phyloP scores from a whole-genome alignment of 371 early-diverging fungal species.

The Umbelopsis sp. region DNA sequence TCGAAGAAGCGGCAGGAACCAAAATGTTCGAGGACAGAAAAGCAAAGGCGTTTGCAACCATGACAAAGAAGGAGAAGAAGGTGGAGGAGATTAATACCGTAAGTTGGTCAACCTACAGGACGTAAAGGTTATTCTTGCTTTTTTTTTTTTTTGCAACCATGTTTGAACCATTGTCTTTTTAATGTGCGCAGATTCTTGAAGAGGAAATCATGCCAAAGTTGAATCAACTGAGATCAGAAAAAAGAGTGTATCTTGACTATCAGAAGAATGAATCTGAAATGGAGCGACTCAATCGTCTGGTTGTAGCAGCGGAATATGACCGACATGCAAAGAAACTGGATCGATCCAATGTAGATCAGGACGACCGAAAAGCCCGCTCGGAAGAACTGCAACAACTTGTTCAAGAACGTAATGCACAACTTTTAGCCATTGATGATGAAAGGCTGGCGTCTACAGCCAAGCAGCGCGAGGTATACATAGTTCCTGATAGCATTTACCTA shows the following conservation, averaged over 20 bases:
- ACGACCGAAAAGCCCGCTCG: constrained; percentile 34
- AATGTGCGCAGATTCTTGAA: constrained; percentile 63
- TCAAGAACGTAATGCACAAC: constrained; percentile 48
- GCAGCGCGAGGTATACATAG: constrained; percentile 35
- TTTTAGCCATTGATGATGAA: constrained; percentile 51
- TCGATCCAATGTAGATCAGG: constrained; percentile 43
- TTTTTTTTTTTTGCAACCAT: neutral
- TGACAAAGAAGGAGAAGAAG: constrained; percentile 96
- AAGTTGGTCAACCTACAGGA: constrained; percentile 16
- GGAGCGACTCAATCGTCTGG: constrained; percentile 76
- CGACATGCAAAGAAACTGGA: constrained; percentile 54
- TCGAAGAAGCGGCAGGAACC: constrained; percentile 99
- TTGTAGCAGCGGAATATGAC: constrained; percentile 85
- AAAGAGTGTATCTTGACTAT: constrained; percentile 88
- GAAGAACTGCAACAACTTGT: constrained; percentile 30
- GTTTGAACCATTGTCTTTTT: neutral
- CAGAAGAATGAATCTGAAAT: constrained; percentile 91
- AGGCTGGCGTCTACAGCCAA: constrained; percentile 44
- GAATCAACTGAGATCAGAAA: constrained; percentile 87
- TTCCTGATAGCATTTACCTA: neutral
- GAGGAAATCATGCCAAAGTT: constrained; percentile 95
- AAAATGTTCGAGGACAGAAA: constrained; percentile 98
- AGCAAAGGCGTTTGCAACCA: constrained; percentile 91
- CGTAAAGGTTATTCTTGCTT: too few species aligned
- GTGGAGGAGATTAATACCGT: constrained; percentile 88